Percentiles rank a stretch among this genome's conserved stretches.
phyloP scores from a whole-genome alignment of 75 land plant genomes.

The Pseudotsuga menziesii region DNA sequence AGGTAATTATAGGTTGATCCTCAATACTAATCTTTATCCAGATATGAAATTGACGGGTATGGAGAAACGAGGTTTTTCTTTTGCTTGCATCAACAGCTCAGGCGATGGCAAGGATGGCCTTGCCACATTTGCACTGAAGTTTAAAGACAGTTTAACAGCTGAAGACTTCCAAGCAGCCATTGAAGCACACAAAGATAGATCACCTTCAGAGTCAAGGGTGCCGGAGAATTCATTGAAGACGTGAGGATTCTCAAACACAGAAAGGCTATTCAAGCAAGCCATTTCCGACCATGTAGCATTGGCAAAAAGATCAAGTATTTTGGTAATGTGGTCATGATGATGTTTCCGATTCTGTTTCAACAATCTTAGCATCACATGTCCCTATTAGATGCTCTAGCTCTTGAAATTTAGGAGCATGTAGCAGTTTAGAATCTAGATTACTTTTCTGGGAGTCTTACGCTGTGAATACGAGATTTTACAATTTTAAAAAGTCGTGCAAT shows the following conservation, averaged over 20 bases:
- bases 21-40: conserved; percentile 37
- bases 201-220: conserved; percentile 9
- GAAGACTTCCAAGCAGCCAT: conserved; percentile 26
- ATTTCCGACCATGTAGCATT: neutral
- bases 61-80: conserved; percentile 37
- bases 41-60: conserved; percentile 42
- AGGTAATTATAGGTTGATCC: conserved; percentile 39
- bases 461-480: no score
- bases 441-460: no score
- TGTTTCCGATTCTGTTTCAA: neutral
- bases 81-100: conserved; percentile 38
- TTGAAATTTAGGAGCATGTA: neutral
- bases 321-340: neutral
- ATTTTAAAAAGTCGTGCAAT: no score
- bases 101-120: conserved; percentile 27
- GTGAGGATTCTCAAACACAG: neutral
- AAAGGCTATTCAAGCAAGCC: neutral
- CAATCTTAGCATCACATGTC: neutral
- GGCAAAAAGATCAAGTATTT: neutral
- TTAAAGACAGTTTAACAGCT: conserved; percentile 24
- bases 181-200: conserved; percentile 24
- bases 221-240: conserved; percentile 16
- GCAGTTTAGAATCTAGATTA: no score
- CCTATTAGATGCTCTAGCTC: neutral
- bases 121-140: conserved; percentile 34